These are phyloP conservation scores for Fragilaria radians DNA, from an alignment of 108 stramenopile genomes.

Conservation along the genomic window DNA sequence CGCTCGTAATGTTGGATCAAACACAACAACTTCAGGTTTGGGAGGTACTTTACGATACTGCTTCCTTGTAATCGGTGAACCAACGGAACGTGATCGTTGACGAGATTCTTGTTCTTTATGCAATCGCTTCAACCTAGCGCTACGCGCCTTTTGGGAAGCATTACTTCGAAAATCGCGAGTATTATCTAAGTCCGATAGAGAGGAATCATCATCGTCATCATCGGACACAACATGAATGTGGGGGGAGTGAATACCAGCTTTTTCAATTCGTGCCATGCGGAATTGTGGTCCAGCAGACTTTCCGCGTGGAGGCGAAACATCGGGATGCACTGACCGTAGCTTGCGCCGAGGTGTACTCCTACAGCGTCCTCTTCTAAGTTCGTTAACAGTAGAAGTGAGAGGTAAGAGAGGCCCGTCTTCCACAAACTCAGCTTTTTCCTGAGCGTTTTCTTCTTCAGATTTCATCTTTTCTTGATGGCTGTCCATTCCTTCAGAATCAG, in stretches of 20 bases:
- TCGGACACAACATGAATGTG: conserved; percentile 5
- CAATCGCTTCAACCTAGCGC: not conserved
- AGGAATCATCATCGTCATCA: not conserved
- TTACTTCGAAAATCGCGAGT: not conserved
- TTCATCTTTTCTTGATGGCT: not conserved
- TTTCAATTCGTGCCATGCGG: not conserved
- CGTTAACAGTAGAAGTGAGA: not conserved
- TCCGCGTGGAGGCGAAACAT: not conserved
- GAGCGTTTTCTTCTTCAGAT: not conserved
- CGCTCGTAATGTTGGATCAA: conserved; percentile 1
- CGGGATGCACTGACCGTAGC: not conserved
- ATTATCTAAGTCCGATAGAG: not conserved
- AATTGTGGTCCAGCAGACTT: not conserved
- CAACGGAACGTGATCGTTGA: conserved; percentile 2
- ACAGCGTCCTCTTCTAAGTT: not conserved
- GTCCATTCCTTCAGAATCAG: not conserved
- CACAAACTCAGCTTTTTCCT: not conserved
- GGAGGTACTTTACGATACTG: not conserved
- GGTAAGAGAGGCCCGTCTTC: not conserved
- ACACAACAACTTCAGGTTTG: not conserved
- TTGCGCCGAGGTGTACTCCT: conserved; percentile 1
- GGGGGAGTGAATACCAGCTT: conserved; percentile 2
- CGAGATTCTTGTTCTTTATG: conserved; percentile 1
- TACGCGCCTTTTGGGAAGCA: conserved; percentile 1
- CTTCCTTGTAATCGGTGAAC: not conserved